phyloP scores from a whole-genome alignment of 2,329 filamentous ascomycete genomes.

The Ophiostoma sp. region DNA sequence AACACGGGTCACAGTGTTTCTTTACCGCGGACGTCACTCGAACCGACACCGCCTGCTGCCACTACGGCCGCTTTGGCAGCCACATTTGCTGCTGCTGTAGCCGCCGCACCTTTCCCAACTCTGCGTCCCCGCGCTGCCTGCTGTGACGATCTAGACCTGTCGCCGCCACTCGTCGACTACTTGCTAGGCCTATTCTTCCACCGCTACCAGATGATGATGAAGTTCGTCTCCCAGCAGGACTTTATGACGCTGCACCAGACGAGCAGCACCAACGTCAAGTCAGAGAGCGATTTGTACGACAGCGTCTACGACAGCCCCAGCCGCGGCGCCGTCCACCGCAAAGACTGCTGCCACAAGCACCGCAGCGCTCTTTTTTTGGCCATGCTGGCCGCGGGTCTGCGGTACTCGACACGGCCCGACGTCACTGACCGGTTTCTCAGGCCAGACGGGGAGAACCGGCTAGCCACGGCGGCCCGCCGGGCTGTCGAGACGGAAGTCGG shows the following conservation, averaged over 20 bases:
- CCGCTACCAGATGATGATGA: conserved; percentile 26
- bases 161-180: conserved; percentile 22
- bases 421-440: conserved; percentile 17
- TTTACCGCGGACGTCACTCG: not conserved
- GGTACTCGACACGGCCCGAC: conserved; percentile 21
- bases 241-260: conserved; percentile 21
- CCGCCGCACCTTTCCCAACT: not conserved
- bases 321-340: not conserved
- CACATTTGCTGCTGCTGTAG: not conserved
- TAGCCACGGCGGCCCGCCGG: conserved; percentile 17
- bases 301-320: not conserved
- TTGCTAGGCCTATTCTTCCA: conserved; percentile 25
- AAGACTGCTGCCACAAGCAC: conserved; percentile 17
- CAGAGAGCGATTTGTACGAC: not conserved
- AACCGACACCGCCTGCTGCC: not conserved
- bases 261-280: not conserved
- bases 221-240: conserved; percentile 23
- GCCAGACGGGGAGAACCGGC: conserved; percentile 18
- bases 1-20: not conserved
- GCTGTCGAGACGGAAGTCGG: conserved; percentile 22
- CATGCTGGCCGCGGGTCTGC: conserved; percentile 25
- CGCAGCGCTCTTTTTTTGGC: conserved; percentile 24
- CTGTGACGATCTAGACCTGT: conserved; percentile 11
- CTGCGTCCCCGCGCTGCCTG: not conserved
- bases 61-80: not conserved